phyloP scores from a whole-genome alignment of 225 moss, liverwort and hornwort species.

The Marchantia polymorpha region DNA sequence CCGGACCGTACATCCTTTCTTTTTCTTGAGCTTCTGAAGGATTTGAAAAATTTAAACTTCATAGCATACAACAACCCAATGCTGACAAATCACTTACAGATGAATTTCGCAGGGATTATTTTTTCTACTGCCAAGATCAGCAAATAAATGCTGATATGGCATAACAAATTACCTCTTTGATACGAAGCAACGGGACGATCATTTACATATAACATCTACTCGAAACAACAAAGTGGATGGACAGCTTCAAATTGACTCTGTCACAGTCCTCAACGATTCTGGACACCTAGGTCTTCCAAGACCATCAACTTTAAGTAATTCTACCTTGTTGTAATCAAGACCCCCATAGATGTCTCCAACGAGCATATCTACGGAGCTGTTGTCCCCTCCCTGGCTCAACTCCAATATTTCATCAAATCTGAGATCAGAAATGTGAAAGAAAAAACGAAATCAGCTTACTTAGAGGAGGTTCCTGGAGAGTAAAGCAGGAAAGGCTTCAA shows the following conservation, averaged over 20 bases:
- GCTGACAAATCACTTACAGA: no score
- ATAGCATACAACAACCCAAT: no score
- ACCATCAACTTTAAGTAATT: not conserved
- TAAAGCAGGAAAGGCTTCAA: not conserved
- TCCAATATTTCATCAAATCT: constrained; percentile 95
- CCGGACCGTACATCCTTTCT: no score
- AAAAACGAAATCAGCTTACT: constrained; percentile 7
- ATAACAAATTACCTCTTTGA: not conserved
- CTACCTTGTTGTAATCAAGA: constrained; percentile 83
- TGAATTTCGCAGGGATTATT: no score
- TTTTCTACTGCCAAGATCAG: not conserved
- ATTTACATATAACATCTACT: not conserved
- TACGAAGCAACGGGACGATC: not conserved
- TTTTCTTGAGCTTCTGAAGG: no score
- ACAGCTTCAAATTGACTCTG: not conserved
- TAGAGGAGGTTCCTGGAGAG: not conserved
- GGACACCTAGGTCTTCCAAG: not conserved
- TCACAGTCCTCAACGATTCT: not conserved
- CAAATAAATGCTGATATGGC: not conserved
- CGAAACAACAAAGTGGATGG: not conserved
- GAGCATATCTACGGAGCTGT: constrained; percentile 95
- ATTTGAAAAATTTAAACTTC: no score
- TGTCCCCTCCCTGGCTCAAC: constrained; percentile 89
- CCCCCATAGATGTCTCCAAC: constrained; percentile 99
- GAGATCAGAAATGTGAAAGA: constrained; percentile 4